Base-by-base conservation (phyloP, 2,329 filamentous ascomycete species). In the Fusarium heterosporum region DNA sequence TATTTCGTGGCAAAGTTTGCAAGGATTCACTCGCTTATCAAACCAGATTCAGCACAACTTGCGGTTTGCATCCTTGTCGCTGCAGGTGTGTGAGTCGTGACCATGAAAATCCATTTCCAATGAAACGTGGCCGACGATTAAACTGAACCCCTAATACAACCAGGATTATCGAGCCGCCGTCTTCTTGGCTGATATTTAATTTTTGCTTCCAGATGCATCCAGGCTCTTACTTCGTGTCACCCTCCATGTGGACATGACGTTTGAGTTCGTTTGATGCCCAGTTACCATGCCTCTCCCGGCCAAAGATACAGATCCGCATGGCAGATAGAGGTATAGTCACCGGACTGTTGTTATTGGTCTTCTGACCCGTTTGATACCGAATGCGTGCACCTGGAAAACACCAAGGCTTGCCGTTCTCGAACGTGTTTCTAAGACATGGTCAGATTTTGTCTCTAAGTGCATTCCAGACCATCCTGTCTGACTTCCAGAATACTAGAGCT, bases 121-220 rank as follows among this genome's bases (percentile, higher is more conserved):
- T 22, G 22, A 22, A 22, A 22, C 22, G 6, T 4, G 22, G 6
- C 22, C 22, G 22, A 22, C 22, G 6, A 22, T 22, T 22, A 22
- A 22, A 22, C 22, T 22, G 6, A 22, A 22, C 22, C 22, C 22
- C n/a, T n/a, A n/a, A n/a, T n/a, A n/a, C n/a, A n/a, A n/a, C n/a
- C n/a, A n/a, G n/a, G n/a, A n/a, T n/a, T n/a, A n/a, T n/a, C n/a
- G 14, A 51, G 0, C 5, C 3, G 2, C 4, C 11, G 4, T 13
- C 19, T 19, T 0, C 5, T 39, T 11, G 0, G 3, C 2, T 26
- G 0, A 39, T 4, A 1, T 12, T 12, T 5, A 8, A 3, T 4
- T 7, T 47, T n/a, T 3, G n/a, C 16, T 47, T 39, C 16, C 14
- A 39, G 51, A 50, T 39, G 42, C 42, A 29, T 30, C 51, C 17